Percentiles rank a stretch among this genome's conserved stretches.
Conservation (phyloP, 495 filamentous ascomycete species). For the Bryoglossum gracile region DNA sequence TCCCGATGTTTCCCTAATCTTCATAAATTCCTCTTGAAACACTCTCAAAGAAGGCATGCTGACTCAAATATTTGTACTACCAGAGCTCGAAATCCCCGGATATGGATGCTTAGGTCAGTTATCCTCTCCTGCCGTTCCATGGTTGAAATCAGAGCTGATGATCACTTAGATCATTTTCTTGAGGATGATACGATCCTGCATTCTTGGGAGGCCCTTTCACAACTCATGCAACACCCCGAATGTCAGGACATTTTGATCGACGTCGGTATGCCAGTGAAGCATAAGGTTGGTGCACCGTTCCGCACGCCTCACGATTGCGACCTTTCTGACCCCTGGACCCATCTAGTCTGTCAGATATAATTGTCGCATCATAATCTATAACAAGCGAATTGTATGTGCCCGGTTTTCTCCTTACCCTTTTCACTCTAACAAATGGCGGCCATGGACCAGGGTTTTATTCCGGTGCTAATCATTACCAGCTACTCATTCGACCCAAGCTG, state of each 20-base stretch:
- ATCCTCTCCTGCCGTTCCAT: no score
- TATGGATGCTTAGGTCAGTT: constrained; percentile 66
- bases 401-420: constrained; percentile 12
- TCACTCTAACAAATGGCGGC: neutral
- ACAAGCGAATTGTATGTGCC: constrained; percentile 64
- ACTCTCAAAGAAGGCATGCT: no score
- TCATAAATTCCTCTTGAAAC: no score
- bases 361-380: constrained; percentile 60
- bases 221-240: constrained; percentile 55
- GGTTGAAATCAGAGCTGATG: no score
- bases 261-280: constrained; percentile 61
- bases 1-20: constrained; percentile 64
- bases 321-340: constrained; percentile 32
- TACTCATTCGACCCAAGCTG: constrained; percentile 78
- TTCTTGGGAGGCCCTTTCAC: constrained; percentile 63
- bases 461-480: constrained; percentile 58
- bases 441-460: constrained; percentile 71
- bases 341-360: constrained; percentile 70
- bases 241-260: constrained; percentile 76
- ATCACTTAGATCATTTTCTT: constrained; percentile 70
- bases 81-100: constrained; percentile 45
- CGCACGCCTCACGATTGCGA: neutral
- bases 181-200: constrained; percentile 49
- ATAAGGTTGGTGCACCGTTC: constrained; percentile 41
- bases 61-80: no score